A percentile compares a stretch with the other conserved stretches of the same genome.
Evolutionary conservation across 164 flowering plant genomes (phyloP).

Genomic region (Chloranthus sessilifolius): DNA sequence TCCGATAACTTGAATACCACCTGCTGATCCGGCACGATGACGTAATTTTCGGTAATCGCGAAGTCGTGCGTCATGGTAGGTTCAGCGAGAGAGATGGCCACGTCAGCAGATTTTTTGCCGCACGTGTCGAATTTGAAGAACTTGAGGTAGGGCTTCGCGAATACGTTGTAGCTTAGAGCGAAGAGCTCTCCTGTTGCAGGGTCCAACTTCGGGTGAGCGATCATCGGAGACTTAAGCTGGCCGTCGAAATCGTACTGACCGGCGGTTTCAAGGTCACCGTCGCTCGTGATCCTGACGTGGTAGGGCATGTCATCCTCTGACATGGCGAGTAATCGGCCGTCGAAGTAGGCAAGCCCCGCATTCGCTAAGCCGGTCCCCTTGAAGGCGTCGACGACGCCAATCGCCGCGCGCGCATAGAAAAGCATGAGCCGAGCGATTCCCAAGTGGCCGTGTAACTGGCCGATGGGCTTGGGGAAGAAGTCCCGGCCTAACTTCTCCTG

Average conservation of each 20-base stretch:
- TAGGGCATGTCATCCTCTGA: slow-evolving; percentile 57
- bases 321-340: slow-evolving; percentile 45
- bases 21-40: slow-evolving; percentile 55
- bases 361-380: slow-evolving; percentile 45
- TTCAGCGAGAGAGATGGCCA: slow-evolving; percentile 26
- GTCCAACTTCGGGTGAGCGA: slow-evolving; percentile 64
- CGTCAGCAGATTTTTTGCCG: slow-evolving; percentile 38
- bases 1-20: slow-evolving; percentile 49
- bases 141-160: slow-evolving; percentile 42
- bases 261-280: slow-evolving; percentile 42
- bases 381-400: slow-evolving; percentile 27
- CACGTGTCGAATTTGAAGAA: slow-evolving; percentile 32
- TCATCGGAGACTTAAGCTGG: slow-evolving; percentile 35
- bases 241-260: slow-evolving; percentile 43
- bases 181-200: slow-evolving; percentile 46
- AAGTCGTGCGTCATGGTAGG: slow-evolving; percentile 53
- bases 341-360: slow-evolving; percentile 42
- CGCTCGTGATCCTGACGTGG: slow-evolving; percentile 26
- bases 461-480: slow-evolving; percentile 36
- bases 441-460: slow-evolving; percentile 48
- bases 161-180: slow-evolving; percentile 42
- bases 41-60: slow-evolving; percentile 43
- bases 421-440: slow-evolving; percentile 36
- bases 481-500: slow-evolving; percentile 25
- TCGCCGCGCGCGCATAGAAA: slow-evolving; percentile 29